These are phyloP conservation scores for Gymnopus androsaceus DNA, from an alignment of 1,284 basidiomycete species.

Conservation along the genomic window DNA sequence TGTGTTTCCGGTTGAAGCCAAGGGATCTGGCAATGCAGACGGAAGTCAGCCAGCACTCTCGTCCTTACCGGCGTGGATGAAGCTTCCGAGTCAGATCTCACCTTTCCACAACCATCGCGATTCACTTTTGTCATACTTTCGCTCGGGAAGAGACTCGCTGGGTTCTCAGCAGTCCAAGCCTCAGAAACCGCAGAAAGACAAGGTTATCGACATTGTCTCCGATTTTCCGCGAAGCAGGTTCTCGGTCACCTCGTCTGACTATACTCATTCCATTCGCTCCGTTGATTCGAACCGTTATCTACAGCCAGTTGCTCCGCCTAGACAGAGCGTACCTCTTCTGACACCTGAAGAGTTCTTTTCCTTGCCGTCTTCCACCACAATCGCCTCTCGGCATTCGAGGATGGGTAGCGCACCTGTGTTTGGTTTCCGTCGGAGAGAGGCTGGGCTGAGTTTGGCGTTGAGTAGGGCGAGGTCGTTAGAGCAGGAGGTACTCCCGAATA, in stretches of 20 bases:
- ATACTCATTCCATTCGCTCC: constrained; percentile 22
- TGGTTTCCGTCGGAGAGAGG: constrained; percentile 5
- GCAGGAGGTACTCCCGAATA: background rate
- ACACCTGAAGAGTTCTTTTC: constrained; percentile 41
- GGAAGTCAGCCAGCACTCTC: background rate
- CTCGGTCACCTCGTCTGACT: constrained; percentile 33
- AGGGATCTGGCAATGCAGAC: background rate
- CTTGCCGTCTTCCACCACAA: constrained; percentile 10
- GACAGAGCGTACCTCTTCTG: constrained; percentile 29
- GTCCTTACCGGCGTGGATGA: background rate
- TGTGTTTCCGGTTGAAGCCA: background rate
- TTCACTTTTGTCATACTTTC: constrained; percentile 8
- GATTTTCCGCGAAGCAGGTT: constrained; percentile 32
- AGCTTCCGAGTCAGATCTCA: constrained; percentile 10
- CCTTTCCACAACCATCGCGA: constrained; percentile 6
- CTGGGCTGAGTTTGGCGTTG: constrained; percentile 4
- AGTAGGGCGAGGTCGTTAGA: constrained; percentile 2
- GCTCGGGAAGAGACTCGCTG: background rate
- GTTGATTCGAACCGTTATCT: background rate
- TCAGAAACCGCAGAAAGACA: background rate
- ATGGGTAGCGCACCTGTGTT: constrained; percentile 14
- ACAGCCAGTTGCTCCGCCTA: background rate
- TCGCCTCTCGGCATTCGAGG: constrained; percentile 6
- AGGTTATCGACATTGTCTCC: constrained; percentile 27
- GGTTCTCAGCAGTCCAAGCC: background rate